Evolutionary conservation across 1,139 yeast genomes (phyloP), one percentile per base, ranked within the genome.

Genomic region (Yamadazyma spencermartinsiae): DNA sequence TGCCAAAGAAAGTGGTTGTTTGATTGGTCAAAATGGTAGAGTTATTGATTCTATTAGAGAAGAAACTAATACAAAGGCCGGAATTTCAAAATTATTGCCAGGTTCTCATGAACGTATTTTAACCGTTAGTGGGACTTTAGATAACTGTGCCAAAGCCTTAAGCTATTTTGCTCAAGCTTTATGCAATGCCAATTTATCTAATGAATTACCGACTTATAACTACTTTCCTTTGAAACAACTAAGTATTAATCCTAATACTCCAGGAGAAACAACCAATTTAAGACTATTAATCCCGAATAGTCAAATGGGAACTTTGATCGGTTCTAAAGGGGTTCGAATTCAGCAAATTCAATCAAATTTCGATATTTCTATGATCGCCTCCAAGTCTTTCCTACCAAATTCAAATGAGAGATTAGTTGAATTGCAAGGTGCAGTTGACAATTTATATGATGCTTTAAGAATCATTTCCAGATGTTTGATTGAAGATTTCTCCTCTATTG

Each of bases 261-360:
- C 74, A 36, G 80, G 79, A 28, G 68, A 72, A 38, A 70, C 77
- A 7, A 72, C 85, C 20, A 72, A 80, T 31, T 64, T 88, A 51
- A 75, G 96, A 54, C 68, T 89, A 38, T 69, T 90, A 45, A 74
- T 89, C 44, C 90, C 96, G 34, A 89, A 89, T 63, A 75, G 83
- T 44, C 96, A 88, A 62, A 83, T 89, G 81, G 96, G 97, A 32
- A 82, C 95, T 9, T 77, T 89, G 39, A 89, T 89, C 59, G 97
- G 97, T 36, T 80, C 86, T 42, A 86, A 79, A 50, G 97, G 97
- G 36, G 69, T 74, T 25, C 77, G 92, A 60, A 89, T 89, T 57
- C 90, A 87, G 65, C 76, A 82, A 40, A 79, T 89, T 46, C 96
- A 88, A 64, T 82, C 80, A 42, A 68, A 66, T 33, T 82, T 71